phyloP scores from a whole-genome alignment of 306 rosid species.

The Casuarina glauca region DNA sequence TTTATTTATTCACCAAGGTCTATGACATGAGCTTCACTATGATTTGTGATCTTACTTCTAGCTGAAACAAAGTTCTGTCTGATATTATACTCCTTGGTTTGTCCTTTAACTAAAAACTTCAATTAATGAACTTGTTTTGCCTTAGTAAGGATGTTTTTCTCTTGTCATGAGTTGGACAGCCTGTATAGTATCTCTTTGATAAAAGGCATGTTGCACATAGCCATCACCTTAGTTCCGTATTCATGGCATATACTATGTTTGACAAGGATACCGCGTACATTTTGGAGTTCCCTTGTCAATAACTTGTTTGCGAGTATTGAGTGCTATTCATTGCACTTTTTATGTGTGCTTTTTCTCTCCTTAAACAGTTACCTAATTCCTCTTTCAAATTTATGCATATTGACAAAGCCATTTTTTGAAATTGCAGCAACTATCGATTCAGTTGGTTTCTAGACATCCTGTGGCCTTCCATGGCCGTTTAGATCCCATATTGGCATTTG shows the following conservation, averaged over 20 bases:
- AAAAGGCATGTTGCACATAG: not conserved
- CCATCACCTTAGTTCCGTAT: not conserved
- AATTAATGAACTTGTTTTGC: not conserved
- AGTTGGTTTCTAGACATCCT: not conserved
- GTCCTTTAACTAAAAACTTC: not conserved
- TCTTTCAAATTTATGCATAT: not conserved
- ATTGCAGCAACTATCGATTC: not conserved
- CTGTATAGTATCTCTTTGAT: not conserved
- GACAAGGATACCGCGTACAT: not conserved
- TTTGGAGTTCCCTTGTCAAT: not conserved
- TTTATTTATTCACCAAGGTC: not conserved
- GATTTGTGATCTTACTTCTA: not conserved
- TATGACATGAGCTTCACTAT: not conserved
- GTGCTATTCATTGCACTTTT: not conserved
- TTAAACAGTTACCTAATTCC: not conserved
- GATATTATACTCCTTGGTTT: not conserved
- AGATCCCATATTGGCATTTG: not conserved
- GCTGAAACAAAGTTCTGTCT: not conserved
- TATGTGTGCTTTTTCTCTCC: not conserved
- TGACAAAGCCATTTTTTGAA: not conserved
- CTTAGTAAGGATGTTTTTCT: not conserved
- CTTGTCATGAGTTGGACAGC: not conserved
- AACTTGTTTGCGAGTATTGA: not conserved
- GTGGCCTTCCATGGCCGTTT: not conserved
- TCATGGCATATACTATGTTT: not conserved